phyloP scores from a whole-genome alignment of 352 stramenopile species.

The Globisporangium irregulare region DNA sequence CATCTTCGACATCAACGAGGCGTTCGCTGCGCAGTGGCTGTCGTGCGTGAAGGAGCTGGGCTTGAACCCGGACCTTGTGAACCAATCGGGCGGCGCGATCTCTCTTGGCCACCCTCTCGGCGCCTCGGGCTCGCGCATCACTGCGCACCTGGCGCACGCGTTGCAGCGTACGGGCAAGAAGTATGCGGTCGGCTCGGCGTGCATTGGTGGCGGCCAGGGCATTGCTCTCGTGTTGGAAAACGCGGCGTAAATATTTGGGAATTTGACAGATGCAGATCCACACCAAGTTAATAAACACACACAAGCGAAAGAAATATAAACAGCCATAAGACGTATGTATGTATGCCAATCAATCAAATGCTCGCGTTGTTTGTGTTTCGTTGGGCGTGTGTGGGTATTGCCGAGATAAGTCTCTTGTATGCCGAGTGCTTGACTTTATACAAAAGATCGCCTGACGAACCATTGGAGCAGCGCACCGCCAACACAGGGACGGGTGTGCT shows the following conservation, averaged over 20 bases:
- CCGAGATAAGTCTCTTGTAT: no score
- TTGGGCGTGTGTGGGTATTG: background rate
- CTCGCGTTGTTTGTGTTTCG: background rate
- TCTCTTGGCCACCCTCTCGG: slow-evolving; percentile 96
- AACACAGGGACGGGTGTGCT: background rate
- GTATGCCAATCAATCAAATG: background rate
- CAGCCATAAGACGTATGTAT: background rate
- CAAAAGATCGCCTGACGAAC: background rate
- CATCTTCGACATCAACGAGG: slow-evolving; percentile 99
- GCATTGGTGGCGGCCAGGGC: slow-evolving; percentile 97
- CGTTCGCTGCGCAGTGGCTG: slow-evolving; percentile 97
- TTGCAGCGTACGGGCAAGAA: slow-evolving; percentile 87
- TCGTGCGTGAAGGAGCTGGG: slow-evolving; percentile 96
- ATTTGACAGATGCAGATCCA: background rate
- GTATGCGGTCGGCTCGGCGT: slow-evolving; percentile 95
- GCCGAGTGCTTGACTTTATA: background rate
- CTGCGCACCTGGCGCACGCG: slow-evolving; percentile 88
- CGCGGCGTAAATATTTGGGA: slow-evolving; percentile 35
- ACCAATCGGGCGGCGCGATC: slow-evolving; percentile 95
- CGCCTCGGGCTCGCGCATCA: slow-evolving; percentile 92
- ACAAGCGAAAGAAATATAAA: slow-evolving; percentile 5
- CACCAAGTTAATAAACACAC: slow-evolving; percentile 2
- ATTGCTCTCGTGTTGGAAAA: slow-evolving; percentile 98
- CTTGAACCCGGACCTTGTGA: slow-evolving; percentile 91
- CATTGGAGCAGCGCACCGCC: background rate